Percentiles rank a stretch among this genome's conserved stretches.
Conservation (phyloP, 495 filamentous ascomycete species). For the Penicillium subrubescens region DNA sequence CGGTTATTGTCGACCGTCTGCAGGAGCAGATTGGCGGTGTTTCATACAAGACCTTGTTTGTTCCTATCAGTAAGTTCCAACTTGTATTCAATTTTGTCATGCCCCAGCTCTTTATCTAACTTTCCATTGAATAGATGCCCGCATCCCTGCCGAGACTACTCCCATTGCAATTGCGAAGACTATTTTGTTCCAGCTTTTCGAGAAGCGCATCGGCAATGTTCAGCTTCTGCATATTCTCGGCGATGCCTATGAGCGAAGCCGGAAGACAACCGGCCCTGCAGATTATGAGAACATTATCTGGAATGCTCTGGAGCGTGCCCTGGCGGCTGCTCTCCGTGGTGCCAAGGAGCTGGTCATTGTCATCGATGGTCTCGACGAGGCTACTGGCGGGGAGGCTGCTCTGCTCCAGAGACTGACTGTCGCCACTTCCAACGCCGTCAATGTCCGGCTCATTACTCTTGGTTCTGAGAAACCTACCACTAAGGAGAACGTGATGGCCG, state of each 20-base stretch:
- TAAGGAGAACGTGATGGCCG: conserved; percentile 15
- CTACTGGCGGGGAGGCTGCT: conserved; percentile 30
- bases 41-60: conserved; percentile 35
- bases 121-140: conserved; percentile 16
- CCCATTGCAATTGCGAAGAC: conserved; percentile 30
- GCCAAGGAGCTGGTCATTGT: conserved; percentile 40
- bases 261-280: conserved; percentile 21
- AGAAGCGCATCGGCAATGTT: conserved; percentile 41
- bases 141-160: conserved; percentile 29
- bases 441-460: conserved; percentile 36
- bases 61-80: conserved; percentile 39
- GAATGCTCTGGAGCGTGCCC: conserved; percentile 22
- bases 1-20: conserved; percentile 40
- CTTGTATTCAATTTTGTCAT: background rate
- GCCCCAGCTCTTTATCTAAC: background rate
- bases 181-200: conserved; percentile 40
- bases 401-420: conserved; percentile 29
- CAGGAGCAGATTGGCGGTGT: conserved; percentile 41
- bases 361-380: conserved; percentile 41
- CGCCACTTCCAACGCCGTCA: conserved; percentile 26
- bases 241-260: conserved; percentile 33
- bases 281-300: conserved; percentile 34
- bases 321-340: conserved; percentile 29
- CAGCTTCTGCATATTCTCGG: conserved; percentile 36
- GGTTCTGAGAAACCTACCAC: conserved; percentile 30